Evolutionary conservation across 441 rosid genomes (phyloP).

Genomic region (Biscutella laevigata): DNA sequence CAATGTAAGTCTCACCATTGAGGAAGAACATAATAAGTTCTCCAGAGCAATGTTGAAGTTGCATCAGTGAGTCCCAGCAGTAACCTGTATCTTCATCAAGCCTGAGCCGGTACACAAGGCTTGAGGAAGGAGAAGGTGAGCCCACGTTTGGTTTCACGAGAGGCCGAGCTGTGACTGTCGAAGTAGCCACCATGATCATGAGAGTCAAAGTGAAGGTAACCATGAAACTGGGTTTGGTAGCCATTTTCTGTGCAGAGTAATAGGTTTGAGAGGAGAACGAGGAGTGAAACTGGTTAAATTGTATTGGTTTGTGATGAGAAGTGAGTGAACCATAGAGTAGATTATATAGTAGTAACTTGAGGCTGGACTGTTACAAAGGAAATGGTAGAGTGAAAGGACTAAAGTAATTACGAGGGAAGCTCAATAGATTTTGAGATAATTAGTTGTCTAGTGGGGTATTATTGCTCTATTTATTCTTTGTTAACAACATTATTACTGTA

Average conservation of each 20-base stretch:
- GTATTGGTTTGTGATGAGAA: conserved; percentile 18
- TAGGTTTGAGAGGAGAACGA: not conserved
- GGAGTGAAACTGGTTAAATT: not conserved
- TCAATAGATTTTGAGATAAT: conserved; percentile 10
- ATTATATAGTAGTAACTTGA: conserved; percentile 13
- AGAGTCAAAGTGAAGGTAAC: conserved; percentile 13
- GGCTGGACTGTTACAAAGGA: conserved; percentile 19
- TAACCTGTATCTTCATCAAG: conserved; percentile 38
- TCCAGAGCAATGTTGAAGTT: conserved; percentile 47
- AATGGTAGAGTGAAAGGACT: conserved; percentile 16
- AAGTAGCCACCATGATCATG: conserved; percentile 19
- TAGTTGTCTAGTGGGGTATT: conserved; percentile 17
- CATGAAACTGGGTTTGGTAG: not conserved
- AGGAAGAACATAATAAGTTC: conserved; percentile 52
- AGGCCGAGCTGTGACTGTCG: conserved; percentile 18
- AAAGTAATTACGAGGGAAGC: conserved; percentile 6
- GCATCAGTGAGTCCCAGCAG: conserved; percentile 55
- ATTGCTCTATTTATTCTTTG: too few relatives aligned
- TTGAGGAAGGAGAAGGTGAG: conserved; percentile 19
- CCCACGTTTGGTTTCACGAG: conserved; percentile 17
- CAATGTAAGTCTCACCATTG: conserved; percentile 51
- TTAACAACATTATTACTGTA: conserved; percentile 2
- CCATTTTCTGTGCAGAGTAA: conserved; percentile 9
- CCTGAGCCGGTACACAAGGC: conserved; percentile 33
- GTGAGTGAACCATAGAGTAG: not conserved